A percentile compares a stretch with the other conserved stretches of the same genome.
Evolutionary conservation across 1,139 yeast genomes (phyloP).

Genomic region (Hyphopichia wangnamkhiaoensis): DNA sequence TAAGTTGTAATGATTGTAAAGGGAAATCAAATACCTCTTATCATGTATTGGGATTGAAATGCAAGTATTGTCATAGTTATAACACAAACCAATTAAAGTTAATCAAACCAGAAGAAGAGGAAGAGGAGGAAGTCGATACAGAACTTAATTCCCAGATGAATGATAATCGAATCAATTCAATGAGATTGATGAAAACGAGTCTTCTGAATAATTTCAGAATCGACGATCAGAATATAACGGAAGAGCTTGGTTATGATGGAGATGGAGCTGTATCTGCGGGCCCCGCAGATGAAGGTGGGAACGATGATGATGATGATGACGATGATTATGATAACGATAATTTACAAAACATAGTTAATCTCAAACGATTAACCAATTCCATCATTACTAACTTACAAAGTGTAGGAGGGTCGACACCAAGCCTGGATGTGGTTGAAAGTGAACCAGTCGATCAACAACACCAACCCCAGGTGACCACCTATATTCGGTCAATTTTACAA

Average conservation of each 20-base stretch:
- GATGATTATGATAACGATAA: conserved; percentile 17
- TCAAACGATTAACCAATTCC: conserved; percentile 29
- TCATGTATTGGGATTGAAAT: conserved; percentile 84
- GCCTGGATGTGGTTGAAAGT: too few relatives aligned
- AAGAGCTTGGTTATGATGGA: conserved; percentile 23
- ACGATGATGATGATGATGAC: conserved; percentile 13
- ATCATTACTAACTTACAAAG: conserved; percentile 13
- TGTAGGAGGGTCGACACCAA: too few relatives aligned
- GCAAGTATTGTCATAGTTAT: conserved; percentile 83
- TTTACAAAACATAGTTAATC: conserved; percentile 25
- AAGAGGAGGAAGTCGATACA: conserved; percentile 23
- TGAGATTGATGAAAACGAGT: conserved; percentile 37
- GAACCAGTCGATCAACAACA: too few relatives aligned
- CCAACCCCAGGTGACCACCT: conserved; percentile 14
- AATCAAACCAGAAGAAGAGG: conserved; percentile 56
- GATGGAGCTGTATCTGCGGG: conserved; percentile 10
- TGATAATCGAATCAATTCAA: conserved; percentile 16
- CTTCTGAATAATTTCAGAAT: conserved; percentile 42
- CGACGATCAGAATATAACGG: conserved; percentile 21
- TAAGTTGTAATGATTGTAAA: conserved; percentile 86
- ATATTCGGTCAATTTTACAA: conserved; percentile 41
- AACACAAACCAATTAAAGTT: conserved; percentile 75
- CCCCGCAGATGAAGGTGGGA: conserved; percentile 7
- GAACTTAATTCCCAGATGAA: conserved; percentile 3
- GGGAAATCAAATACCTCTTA: conserved; percentile 76